phyloP scores from a whole-genome alignment of 331 rosid species.

The Cydonia oblonga region DNA sequence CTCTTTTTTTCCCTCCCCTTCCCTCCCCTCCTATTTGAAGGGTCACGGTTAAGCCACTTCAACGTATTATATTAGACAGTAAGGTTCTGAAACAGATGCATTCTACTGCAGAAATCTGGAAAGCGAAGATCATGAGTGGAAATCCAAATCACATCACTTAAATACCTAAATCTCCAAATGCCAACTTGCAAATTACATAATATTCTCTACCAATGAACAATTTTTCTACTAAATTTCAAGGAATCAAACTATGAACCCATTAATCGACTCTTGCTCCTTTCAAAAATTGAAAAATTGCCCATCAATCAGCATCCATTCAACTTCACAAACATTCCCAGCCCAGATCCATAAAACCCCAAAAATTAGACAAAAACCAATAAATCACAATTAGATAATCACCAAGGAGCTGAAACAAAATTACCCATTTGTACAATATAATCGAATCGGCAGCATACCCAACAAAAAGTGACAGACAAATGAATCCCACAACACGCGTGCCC shows the following conservation, averaged over 20 bases:
- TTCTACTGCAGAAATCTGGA: neutral
- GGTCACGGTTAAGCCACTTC: too few species aligned
- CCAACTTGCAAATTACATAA: constrained; percentile 1
- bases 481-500: constrained; percentile 2
- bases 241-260: neutral
- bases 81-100: neutral
- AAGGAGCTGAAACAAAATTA: neutral
- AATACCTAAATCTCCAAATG: constrained; percentile 14
- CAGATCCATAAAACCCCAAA: constrained; percentile 40
- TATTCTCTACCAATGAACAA: neutral
- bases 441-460: constrained; percentile 7
- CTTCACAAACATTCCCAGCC: constrained; percentile 13
- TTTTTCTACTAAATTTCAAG: constrained; percentile 4
- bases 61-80: too few species aligned
- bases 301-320: too few species aligned
- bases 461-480: neutral
- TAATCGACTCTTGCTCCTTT: neutral
- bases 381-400: neutral
- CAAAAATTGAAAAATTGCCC: neutral
- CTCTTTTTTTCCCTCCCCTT: too few species aligned
- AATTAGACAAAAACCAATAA: neutral
- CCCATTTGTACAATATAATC: constrained; percentile 1
- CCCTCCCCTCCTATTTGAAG: too few species aligned
- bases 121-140: too few species aligned
- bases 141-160: constrained; percentile 2